Conservation (phyloP, 148 eudicot species). For the Camellia japonica region DNA sequence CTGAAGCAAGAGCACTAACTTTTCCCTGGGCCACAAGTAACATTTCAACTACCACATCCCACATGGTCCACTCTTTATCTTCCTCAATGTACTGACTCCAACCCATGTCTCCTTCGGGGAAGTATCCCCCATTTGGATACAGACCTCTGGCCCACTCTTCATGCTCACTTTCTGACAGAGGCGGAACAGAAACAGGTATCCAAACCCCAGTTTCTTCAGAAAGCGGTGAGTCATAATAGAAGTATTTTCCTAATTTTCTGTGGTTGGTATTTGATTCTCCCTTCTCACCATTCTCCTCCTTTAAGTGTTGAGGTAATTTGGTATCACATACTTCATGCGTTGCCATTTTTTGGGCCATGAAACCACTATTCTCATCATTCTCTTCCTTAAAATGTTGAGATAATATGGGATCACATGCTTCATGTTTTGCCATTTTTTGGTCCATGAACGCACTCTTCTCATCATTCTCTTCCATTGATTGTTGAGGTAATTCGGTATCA, state of each 20-base stretch:
- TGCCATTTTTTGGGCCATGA: not conserved
- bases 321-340: conserved; percentile 6
- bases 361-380: not conserved
- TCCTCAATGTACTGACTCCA: conserved; percentile 37
- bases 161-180: conserved; percentile 48
- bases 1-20: conserved; percentile 38
- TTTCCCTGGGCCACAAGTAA: conserved; percentile 55
- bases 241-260: conserved; percentile 38
- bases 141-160: conserved; percentile 61
- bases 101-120: conserved; percentile 35
- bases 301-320: conserved; percentile 8
- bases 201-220: conserved; percentile 15
- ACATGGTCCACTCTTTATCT: conserved; percentile 62
- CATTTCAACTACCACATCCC: conserved; percentile 64
- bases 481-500: not conserved
- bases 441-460: not conserved
- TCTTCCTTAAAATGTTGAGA: not conserved
- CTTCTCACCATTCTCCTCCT: conserved; percentile 11
- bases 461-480: too few species aligned
- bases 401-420: not conserved
- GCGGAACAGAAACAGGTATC: conserved; percentile 68
- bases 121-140: conserved; percentile 46
- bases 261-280: conserved; percentile 7
- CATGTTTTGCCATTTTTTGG: conserved; percentile 2
- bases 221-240: conserved; percentile 53